Conservation (phyloP, 2,329 filamentous ascomycete genomes). For the Tolypocladium ophioglossoides region DNA sequence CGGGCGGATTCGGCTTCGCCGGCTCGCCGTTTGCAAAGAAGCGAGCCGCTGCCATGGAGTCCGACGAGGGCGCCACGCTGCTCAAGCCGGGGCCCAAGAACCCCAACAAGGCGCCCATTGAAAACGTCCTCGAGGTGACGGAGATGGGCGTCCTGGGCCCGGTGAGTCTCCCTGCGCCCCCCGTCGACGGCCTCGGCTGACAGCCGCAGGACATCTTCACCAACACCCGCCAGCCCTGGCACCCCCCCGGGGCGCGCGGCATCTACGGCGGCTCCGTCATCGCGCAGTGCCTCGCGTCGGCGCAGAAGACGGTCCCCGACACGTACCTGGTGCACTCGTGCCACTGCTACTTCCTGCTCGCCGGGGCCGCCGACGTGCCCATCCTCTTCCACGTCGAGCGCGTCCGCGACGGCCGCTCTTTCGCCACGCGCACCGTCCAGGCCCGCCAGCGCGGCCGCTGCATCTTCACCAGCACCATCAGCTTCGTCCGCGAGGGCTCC, state of each 20-base stretch:
- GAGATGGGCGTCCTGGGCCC: conserved; percentile 66
- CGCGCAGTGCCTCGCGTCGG: conserved; percentile 80
- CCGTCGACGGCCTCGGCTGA: neutral
- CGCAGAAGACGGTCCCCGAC: conserved; percentile 72
- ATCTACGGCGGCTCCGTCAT: conserved; percentile 93
- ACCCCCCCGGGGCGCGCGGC: conserved; percentile 80
- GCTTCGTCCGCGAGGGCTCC: conserved; percentile 62
- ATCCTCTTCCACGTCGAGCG: conserved; percentile 93
- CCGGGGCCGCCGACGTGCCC: conserved; percentile 73
- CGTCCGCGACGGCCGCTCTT: conserved; percentile 81
- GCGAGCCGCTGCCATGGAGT: neutral
- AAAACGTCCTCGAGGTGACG: conserved; percentile 81
- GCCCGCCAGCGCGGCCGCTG: conserved; percentile 77
- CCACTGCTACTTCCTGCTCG: conserved; percentile 98
- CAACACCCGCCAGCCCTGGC: conserved; percentile 85
- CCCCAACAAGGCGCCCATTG: conserved; percentile 65
- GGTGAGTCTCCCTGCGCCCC: conserved; percentile 33
- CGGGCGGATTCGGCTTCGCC: neutral
- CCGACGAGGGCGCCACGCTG: conserved; percentile 24
- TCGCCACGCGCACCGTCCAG: conserved; percentile 90
- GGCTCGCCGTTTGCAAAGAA: neutral
- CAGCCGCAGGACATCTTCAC: conserved; percentile 71
- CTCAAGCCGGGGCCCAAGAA: conserved; percentile 65
- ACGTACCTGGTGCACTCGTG: conserved; percentile 86
- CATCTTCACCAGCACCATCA: conserved; percentile 94